A percentile compares a stretch with the other conserved stretches of the same genome.
Evolutionary conservation across 2,329 filamentous ascomycete genomes (phyloP).

Genomic region (Metarhizium album): DNA sequence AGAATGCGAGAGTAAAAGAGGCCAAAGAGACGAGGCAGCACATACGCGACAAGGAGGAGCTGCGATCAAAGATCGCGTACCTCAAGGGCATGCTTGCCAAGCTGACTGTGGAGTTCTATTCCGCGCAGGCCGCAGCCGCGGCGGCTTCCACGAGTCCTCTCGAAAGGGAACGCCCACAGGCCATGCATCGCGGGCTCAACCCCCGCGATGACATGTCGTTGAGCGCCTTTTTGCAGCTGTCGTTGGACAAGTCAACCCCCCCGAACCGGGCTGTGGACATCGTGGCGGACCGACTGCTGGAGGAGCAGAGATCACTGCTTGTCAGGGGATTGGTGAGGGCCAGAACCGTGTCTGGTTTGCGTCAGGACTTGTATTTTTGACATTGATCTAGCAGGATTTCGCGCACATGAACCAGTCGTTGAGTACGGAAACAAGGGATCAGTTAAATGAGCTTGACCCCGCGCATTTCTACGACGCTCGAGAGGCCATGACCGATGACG

Average conservation of each 20-base stretch:
- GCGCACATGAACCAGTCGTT: background rate
- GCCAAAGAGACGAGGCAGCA: background rate
- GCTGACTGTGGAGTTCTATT: slow-evolving; percentile 4
- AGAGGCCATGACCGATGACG: background rate
- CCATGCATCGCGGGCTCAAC: background rate
- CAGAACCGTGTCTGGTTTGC: background rate
- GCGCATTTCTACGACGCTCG: background rate
- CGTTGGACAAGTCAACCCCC: too few species aligned
- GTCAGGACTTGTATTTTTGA: background rate
- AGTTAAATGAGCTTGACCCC: background rate
- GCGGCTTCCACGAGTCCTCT: background rate
- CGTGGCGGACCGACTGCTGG: background rate
- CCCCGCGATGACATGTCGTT: background rate
- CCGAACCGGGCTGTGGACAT: background rate
- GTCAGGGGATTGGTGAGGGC: background rate
- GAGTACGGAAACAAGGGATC: background rate
- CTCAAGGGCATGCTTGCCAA: slow-evolving; percentile 9
- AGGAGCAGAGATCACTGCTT: background rate
- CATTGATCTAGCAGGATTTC: background rate
- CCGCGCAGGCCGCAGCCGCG: background rate
- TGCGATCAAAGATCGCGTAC: slow-evolving; percentile 1
- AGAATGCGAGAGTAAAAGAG: background rate
- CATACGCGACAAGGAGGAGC: background rate
- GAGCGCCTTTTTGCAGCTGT: too few species aligned
- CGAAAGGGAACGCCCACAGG: background rate